Base-by-base conservation (phyloP, 345 rosid genomes). In the Bruguiera sexangula region DNA sequence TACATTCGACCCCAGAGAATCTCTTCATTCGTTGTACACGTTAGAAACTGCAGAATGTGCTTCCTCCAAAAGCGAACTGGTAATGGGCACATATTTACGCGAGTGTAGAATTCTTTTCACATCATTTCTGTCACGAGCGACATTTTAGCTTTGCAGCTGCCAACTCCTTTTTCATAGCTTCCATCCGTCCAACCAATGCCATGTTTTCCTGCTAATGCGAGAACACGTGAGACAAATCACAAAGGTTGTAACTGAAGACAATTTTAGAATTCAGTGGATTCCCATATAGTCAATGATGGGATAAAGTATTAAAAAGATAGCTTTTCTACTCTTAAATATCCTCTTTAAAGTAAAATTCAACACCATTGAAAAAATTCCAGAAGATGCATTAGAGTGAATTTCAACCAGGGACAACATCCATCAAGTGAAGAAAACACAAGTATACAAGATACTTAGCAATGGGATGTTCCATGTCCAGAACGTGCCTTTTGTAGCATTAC, bases 401-500 rank as follows among this genome's bases (percentile, higher is more conserved):
- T 27, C 20, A 29, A 71, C 26, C 6, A 20, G 37, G 22, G 20
- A 39, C 19, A 55, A 8, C 59, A 0, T 22, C 6, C 16, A 55
- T 26, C 15, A 2, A 22, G 15, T 10, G 15, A 55, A 20, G 22
- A 55, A 22, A 55, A 55, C 21, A 55, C 4, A 21, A 20, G 22
- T 8, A 54, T 11, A 71, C 34, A 6, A 19, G 34, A 43, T 31
- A 27, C 21, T 30, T 39, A 32, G 60, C 60, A 46, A 2, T 11
- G 4, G 27, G 66, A 29, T 4, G 31, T 34, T 62, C 18, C 10
- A 43, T 30, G 50, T 46, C 6, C 8, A 50, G 46, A 46, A 34
- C 69, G 71, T 71, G 88, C 94, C 89, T 90, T 86, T 65, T 86
- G 85, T 63, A 89, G 79, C 60, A 79, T 66, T n/a, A 68, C 79